Base-by-base conservation (phyloP, 768 basidiomycete genomes). In the Leucosporidium creatinivorum region DNA sequence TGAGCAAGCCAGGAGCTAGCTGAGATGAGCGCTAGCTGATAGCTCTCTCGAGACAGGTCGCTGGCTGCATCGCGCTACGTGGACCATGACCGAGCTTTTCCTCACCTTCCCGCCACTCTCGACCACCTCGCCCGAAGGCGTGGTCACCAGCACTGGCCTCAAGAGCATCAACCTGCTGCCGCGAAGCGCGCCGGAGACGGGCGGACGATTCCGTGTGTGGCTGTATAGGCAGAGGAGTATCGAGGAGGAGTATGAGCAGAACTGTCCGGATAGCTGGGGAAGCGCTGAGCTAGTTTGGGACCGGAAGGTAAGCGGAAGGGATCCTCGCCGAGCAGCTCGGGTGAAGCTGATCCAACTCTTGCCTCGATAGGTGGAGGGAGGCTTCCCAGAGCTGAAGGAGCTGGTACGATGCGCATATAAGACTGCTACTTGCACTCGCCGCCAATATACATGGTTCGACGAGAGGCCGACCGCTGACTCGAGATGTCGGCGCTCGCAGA, bases 201-300 rank as follows among this genome's bases (percentile, higher is more conserved):
- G 78, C 12, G 80, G 80, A 0, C 60, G 79, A 23, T 80, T 80
- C 70, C 68, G 80, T 7, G 79, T 80, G 7, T 80, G 80, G 80
- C 44, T 80, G 17, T 72, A 77, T 48, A 19, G 65, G 10, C 65
- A 70, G 15, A 19, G 19, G 3, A 36, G 58, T 15, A n/a, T 33
- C 47, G 51, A 59, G 58, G 26, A 26, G 7, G 58, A 60, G 31
- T 49, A 13, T 30, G 52, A 56, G 25, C 47, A 47, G n/a, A 36
- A n/a, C 7, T 39, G 17, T 2, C 50, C 57, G 56, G 60, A 63
- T 23, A 33, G 17, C 13, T 62, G 58, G 73, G 49, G 19, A n/a
- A 67, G 62, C 19, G 59, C 63, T 61, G 28, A 70, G 28, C 55
- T 67, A 28, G 73, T 78, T 3, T 80, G 79, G 79, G 79, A 80